phyloP scores from a whole-genome alignment of 2,329 filamentous ascomycete genomes.

The Xylogone sp. region DNA sequence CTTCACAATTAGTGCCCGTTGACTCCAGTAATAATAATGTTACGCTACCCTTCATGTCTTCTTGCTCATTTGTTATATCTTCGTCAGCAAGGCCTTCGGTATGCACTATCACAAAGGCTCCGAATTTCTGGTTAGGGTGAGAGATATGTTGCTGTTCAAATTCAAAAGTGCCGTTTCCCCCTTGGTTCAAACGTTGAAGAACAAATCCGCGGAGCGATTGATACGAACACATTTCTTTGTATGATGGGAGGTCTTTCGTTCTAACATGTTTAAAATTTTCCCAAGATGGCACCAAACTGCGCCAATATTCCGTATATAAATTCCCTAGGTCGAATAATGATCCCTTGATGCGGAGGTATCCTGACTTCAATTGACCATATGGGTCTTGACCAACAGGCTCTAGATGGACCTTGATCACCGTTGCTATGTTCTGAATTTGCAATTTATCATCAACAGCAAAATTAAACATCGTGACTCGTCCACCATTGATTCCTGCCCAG shows the following conservation, averaged over 20 bases:
- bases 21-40: conserved; percentile 11
- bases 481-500: conserved; percentile 11
- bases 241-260: conserved; percentile 2
- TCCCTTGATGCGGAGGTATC: conserved; percentile 2
- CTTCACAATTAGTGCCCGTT: conserved; percentile 3
- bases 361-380: conserved; percentile 1
- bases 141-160: conserved; percentile 13
- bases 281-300: not conserved
- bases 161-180: conserved; percentile 7
- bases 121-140: conserved; percentile 8
- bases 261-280: not conserved
- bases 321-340: not conserved
- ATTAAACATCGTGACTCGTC: conserved; percentile 1
- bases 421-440: conserved; percentile 4
- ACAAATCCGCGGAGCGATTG: not conserved
- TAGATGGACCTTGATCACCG: conserved; percentile 3
- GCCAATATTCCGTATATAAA: conserved; percentile 2
- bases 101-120: conserved; percentile 6
- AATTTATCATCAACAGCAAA: conserved; percentile 1
- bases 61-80: not conserved
- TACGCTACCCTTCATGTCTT: conserved; percentile 1
- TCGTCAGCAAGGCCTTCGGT: not conserved
- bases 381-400: conserved; percentile 1
- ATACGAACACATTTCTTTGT: not conserved
- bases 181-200: not conserved